Evolutionary conservation across 768 basidiomycete species (phyloP), one percentile per base, ranked within the genome.

Genomic region (Lactarius tabidus): DNA sequence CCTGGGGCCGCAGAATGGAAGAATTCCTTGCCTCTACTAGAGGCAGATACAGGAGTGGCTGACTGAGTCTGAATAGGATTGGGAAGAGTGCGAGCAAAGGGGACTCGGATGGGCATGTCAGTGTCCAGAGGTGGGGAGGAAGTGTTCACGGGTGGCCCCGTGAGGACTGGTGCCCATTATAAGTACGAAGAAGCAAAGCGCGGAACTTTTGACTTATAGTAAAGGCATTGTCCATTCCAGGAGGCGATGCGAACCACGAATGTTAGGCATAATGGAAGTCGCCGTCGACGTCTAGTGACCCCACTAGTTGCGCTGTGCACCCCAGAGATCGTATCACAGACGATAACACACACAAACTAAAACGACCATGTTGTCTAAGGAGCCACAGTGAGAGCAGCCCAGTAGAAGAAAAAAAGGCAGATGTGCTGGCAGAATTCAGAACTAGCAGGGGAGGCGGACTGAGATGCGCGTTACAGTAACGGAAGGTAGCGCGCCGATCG

Each of bases 201-300:
- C n/a, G 45, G 55, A 41, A 7, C 36, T 28, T 28, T 45, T 60
- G 60, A 59, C 39, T 33, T 52, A 54, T 9, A 3, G 38, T 39
- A 4, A 58, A 28, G 7, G 17, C 15, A 51, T 41, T 38, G 6
- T 55, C 45, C 55, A 64, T 39, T 5, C n/a, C 17, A n/a, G 1
- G 10, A 9, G 28, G 18, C 41, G 4, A 35, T 3, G 48, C 1
- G 45, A 7, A 39, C 29, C 17, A 20, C 9, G 14, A 31, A 39
- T 62, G 60, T 51, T 60, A 65, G 48, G 43, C 9, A 18, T 31
- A 61, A 57, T 57, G 64, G 12, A 36, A 26, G 33, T 33, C 33
- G 33, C 3, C 33, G 33, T 3, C 33, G 33, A 33, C 33, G 33
- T 33, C 33, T 33, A 33, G 4, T 33, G 33, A 8, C 8, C 4